These are phyloP conservation scores for Immersiella caudata DNA, from an alignment of 495 filamentous ascomycete genomes.

Conservation along the genomic window DNA sequence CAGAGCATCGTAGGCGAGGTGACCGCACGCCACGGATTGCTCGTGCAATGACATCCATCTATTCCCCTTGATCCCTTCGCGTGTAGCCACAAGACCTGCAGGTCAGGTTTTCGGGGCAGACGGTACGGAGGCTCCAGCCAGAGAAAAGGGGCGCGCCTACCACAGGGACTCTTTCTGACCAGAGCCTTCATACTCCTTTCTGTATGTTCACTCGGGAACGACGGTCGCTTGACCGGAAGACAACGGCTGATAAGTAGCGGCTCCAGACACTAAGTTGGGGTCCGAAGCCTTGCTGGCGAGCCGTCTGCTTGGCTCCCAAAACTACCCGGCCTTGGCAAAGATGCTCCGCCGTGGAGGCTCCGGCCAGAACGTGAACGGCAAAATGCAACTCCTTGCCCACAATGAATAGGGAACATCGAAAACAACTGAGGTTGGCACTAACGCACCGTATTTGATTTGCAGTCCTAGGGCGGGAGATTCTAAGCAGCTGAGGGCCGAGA, in stretches of 20 bases:
- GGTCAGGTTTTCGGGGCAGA: too few relatives aligned
- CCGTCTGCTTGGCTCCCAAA: neutral
- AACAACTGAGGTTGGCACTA: neutral
- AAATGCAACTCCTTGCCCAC: too few relatives aligned
- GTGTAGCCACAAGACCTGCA: too few relatives aligned
- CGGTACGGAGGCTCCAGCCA: too few relatives aligned
- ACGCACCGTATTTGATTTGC: neutral
- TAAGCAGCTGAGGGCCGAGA: neutral
- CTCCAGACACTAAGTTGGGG: neutral
- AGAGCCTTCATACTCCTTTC: too few relatives aligned
- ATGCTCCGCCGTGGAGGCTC: too few relatives aligned
- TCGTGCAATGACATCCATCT: too few relatives aligned
- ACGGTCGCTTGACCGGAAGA: neutral
- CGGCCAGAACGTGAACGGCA: too few relatives aligned
- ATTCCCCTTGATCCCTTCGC: too few relatives aligned
- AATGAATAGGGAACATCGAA: neutral
- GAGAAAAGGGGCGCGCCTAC: too few relatives aligned
- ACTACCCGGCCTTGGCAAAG: neutral
- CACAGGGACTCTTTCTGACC: too few relatives aligned
- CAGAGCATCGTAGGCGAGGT: neutral
- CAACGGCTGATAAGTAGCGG: neutral
- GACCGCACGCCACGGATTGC: neutral
- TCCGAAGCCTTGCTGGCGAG: neutral
- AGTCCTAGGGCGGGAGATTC: neutral
- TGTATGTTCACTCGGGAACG: too few relatives aligned